Conservation (phyloP, 2,329 filamentous ascomycete genomes). For the Paradendryphiella salina region DNA sequence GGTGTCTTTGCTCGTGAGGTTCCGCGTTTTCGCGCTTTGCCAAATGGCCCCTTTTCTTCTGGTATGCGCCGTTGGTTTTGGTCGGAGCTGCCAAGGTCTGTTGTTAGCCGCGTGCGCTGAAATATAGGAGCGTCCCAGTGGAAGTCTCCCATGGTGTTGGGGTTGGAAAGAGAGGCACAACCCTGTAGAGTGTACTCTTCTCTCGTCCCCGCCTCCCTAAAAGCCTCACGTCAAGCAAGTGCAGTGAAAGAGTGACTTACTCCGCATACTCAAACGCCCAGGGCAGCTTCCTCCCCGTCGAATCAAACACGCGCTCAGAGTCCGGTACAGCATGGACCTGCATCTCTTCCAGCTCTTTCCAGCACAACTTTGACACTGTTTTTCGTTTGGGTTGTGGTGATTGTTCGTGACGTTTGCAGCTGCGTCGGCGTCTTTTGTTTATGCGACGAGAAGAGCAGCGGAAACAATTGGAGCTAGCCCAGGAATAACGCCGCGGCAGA, state of each 20-base stretch:
- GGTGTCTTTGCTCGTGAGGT: slow-evolving; percentile 59
- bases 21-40: slow-evolving; percentile 53
- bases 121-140: slow-evolving; percentile 1
- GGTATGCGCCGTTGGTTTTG: slow-evolving; percentile 57
- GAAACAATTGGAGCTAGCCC: slow-evolving; percentile 19
- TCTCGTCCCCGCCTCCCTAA: neutral
- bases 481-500: slow-evolving; percentile 29
- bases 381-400: slow-evolving; percentile 7
- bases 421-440: slow-evolving; percentile 29
- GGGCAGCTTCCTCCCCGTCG: slow-evolving; percentile 62
- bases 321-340: slow-evolving; percentile 68
- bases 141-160: slow-evolving; percentile 1
- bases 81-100: slow-evolving; percentile 32
- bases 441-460: slow-evolving; percentile 26
- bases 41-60: slow-evolving; percentile 66
- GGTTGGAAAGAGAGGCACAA: neutral
- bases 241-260: slow-evolving; percentile 48
- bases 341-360: slow-evolving; percentile 50
- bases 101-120: slow-evolving; percentile 19
- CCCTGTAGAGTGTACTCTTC: neutral
- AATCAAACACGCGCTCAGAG: slow-evolving; percentile 63
- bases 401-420: slow-evolving; percentile 4
- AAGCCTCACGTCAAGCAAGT: neutral
- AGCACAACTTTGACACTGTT: neutral
- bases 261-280: slow-evolving; percentile 66